A percentile compares a stretch with the other conserved stretches of the same genome.
These are phyloP conservation scores for Yamadazyma mexicana DNA, from an alignment of 1,139 yeast species.

Conservation along the genomic window DNA sequence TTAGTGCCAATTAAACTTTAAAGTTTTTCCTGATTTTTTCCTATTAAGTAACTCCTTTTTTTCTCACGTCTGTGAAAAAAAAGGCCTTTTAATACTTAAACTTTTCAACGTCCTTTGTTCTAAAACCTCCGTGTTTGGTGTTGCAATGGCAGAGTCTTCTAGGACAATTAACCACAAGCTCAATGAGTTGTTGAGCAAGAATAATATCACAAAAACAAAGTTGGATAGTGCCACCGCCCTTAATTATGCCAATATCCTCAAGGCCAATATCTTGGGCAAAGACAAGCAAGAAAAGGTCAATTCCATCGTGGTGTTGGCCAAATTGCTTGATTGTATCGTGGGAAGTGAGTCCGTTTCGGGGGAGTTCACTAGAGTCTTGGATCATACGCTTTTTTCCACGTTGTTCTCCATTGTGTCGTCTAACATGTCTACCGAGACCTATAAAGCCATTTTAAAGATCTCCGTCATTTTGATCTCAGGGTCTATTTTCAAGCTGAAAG, in stretches of 20 bases:
- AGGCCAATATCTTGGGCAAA: constrained; percentile 42
- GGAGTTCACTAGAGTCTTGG: constrained; percentile 40
- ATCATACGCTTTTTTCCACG: constrained; percentile 40
- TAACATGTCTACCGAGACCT: constrained; percentile 50
- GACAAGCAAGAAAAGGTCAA: constrained; percentile 56
- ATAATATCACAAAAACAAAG: constrained; percentile 28
- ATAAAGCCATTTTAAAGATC: constrained; percentile 50
- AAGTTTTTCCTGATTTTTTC: neutral
- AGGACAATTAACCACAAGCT: constrained; percentile 47
- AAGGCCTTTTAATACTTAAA: too few relatives aligned
- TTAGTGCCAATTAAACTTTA: neutral
- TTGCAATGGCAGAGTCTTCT: constrained; percentile 34
- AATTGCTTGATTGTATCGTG: constrained; percentile 46
- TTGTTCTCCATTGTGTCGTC: constrained; percentile 45
- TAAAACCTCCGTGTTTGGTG: neutral
- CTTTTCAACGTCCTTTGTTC: too few relatives aligned
- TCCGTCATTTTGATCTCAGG: constrained; percentile 47
- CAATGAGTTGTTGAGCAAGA: constrained; percentile 44
- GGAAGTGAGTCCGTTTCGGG: constrained; percentile 36
- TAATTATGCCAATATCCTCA: constrained; percentile 36
- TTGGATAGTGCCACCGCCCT: constrained; percentile 38
- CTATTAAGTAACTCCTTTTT: neutral
- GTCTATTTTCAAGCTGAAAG: constrained; percentile 37
- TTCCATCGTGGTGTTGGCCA: constrained; percentile 54
- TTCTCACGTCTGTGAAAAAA: neutral